phyloP scores from a whole-genome alignment of 371 early-diverging fungal species.

The Aphelidium insulamus region DNA sequence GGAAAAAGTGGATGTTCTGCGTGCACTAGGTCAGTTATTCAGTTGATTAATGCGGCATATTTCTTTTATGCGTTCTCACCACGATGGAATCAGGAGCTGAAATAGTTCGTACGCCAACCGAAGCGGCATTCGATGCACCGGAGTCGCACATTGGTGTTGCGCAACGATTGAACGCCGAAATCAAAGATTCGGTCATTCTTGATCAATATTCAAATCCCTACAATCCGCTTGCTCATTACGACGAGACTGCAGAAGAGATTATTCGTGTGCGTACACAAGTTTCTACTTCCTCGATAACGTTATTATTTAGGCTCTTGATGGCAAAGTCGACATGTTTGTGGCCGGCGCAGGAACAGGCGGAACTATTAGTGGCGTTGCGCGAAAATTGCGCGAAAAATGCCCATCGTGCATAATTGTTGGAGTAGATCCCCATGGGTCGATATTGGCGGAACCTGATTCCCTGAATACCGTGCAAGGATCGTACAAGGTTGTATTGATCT shows the following conservation, averaged over 20 bases:
- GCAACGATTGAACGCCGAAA: conserved; percentile 66
- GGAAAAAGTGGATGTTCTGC: conserved; percentile 76
- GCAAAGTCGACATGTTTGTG: conserved; percentile 86
- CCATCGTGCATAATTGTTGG: conserved; percentile 72
- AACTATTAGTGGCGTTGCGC: conserved; percentile 83
- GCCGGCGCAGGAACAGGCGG: conserved; percentile 94
- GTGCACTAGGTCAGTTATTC: no score
- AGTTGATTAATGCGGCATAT: no score
- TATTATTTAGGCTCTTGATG: conserved; percentile 40
- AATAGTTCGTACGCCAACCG: conserved; percentile 91
- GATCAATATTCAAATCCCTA: conserved; percentile 86
- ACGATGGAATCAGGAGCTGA: no score
- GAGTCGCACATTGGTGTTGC: conserved; percentile 94
- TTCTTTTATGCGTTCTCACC: no score
- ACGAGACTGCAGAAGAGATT: conserved; percentile 73
- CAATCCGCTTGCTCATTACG: conserved; percentile 91
- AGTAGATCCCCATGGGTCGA: conserved; percentile 83
- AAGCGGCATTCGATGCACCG: conserved; percentile 92
- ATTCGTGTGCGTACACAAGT: no score
- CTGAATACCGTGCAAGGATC: conserved; percentile 31
- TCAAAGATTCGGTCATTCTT: conserved; percentile 80
- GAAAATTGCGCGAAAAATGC: conserved; percentile 75
- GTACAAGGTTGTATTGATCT: conserved; percentile 15
- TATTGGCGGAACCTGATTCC: conserved; percentile 66
- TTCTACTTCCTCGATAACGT: no score